Evolutionary conservation across 371 early-diverging fungal genomes (phyloP), one percentile per base, ranked within the genome.

Genomic region (Massospora cicadina): DNA sequence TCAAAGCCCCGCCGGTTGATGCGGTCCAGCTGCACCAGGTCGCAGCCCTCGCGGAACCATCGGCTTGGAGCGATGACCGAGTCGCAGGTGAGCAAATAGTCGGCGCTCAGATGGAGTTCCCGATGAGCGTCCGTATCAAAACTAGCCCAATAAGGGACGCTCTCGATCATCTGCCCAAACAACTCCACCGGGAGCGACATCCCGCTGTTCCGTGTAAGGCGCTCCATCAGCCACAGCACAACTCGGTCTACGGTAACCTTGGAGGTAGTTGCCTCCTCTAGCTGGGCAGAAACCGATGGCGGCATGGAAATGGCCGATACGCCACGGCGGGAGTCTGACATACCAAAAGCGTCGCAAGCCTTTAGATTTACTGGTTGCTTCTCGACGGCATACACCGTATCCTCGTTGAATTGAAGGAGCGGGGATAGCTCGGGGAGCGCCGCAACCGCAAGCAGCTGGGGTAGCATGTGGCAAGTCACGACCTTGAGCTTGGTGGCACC

Each of bases 391-490:
- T 64, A 64, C 5, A 64, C 29, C 3, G 64, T 64, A 64, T 64
- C 64, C 57, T 64, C 64, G 29, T 56, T 64, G 24, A 24, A 54
- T 23, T 1, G 25, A 5, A 29, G 5, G 1, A 64, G 7, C 1
- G 5, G 30, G 5, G 1, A 1, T 21, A 64, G 23, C 31, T 64
- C 54, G 1, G 55, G 29, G 7, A 64, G 24, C 1, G 24, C 28
- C 24, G 64, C 64, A 24, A 64, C 56, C 55, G 31, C 56, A 2
- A 56, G 25, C 17, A 64, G 30, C 17, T 64, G 64, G n/a, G 53
- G 56, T 24, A 73, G 27, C 33, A 73, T 43, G 53, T 73, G 74
- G 29, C 67, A 68, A 56, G 70, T 70, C 1, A 70, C 69, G 43
- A 73, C 70, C 24, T 68, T 70, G 29, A 73, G 61, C 32, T 54